Percentiles rank a stretch among this genome's conserved stretches.
Evolutionary conservation across 208 protist genomes (phyloP).

Genomic region (Acanthamoeba royreba): DNA sequence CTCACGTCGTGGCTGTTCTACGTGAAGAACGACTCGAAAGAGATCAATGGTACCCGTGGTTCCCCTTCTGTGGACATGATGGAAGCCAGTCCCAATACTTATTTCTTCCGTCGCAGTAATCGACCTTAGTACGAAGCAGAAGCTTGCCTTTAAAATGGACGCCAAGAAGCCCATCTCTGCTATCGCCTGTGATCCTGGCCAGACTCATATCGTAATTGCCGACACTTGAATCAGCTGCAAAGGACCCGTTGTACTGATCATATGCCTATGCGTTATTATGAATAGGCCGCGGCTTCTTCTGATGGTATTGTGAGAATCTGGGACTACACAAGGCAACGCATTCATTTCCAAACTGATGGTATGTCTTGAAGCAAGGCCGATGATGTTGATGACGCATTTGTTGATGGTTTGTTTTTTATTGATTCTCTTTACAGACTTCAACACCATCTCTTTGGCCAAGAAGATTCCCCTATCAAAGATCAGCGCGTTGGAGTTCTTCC

Average conservation of each 20-base stretch:
- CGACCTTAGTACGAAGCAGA: not conserved
- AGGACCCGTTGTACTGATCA: not conserved
- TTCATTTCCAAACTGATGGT: constrained; percentile 18
- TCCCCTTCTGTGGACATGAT: not conserved
- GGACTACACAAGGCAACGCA: constrained; percentile 10
- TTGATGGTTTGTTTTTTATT: not conserved
- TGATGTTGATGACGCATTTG: not conserved
- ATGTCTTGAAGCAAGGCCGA: not conserved
- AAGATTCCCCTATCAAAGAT: not conserved
- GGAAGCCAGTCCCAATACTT: not conserved
- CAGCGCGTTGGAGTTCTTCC: constrained; percentile 13
- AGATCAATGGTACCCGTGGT: not conserved
- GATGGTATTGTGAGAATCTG: not conserved
- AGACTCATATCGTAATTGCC: not conserved
- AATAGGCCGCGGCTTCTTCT: not conserved
- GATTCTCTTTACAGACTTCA: not conserved
- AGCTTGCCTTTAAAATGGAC: not conserved
- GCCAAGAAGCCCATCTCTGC: not conserved
- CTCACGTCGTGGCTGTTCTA: constrained; percentile 16
- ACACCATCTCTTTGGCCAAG: constrained; percentile 9
- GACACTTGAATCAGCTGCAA: not conserved
- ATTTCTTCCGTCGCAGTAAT: not conserved
- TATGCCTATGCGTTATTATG: not conserved
- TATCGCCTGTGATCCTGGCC: not conserved
- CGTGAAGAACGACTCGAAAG: not conserved